Percentiles rank a stretch among this genome's conserved stretches.
These are phyloP conservation scores for Ilyonectria sp. DNA, from an alignment of 2,329 filamentous ascomycete species.

Conservation along the genomic window DNA sequence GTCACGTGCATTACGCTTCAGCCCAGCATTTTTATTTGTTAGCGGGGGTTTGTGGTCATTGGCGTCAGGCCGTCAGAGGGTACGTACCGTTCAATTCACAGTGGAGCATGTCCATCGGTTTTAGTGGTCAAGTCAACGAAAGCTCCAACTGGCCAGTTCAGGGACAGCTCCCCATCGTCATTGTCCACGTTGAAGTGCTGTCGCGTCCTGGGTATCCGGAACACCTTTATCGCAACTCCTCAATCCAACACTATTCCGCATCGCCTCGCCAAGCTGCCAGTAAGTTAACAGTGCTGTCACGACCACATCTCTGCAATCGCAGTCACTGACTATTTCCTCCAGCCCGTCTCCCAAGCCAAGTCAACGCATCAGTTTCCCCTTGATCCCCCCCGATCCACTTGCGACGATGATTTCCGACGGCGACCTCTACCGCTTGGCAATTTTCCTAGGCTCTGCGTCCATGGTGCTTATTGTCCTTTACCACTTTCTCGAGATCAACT, in stretches of 20 bases:
- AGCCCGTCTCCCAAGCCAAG: slow-evolving; percentile 26
- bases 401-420: slow-evolving; percentile 92
- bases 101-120: slow-evolving; percentile 12
- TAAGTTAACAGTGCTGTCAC: not conserved
- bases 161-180: slow-evolving; percentile 30
- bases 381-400: slow-evolving; percentile 21
- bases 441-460: slow-evolving; percentile 90
- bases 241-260: not conserved
- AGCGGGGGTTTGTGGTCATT: slow-evolving; percentile 18
- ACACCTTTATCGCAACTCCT: slow-evolving; percentile 14
- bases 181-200: slow-evolving; percentile 28
- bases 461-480: slow-evolving; percentile 96
- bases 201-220: slow-evolving; percentile 23
- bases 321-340: slow-evolving; percentile 31
- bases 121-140: slow-evolving; percentile 25
- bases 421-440: slow-evolving; percentile 90
- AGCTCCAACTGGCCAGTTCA: slow-evolving; percentile 51
- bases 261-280: not conserved
- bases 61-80: slow-evolving; percentile 10
- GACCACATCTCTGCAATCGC: not conserved
- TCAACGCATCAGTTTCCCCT: slow-evolving; percentile 13
- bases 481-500: slow-evolving; percentile 96
- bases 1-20: slow-evolving; percentile 44
- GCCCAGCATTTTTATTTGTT: slow-evolving; percentile 41
- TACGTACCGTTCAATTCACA: slow-evolving; percentile 38